Conservation (phyloP, 441 rosid species). For the Gossypium laxum region DNA sequence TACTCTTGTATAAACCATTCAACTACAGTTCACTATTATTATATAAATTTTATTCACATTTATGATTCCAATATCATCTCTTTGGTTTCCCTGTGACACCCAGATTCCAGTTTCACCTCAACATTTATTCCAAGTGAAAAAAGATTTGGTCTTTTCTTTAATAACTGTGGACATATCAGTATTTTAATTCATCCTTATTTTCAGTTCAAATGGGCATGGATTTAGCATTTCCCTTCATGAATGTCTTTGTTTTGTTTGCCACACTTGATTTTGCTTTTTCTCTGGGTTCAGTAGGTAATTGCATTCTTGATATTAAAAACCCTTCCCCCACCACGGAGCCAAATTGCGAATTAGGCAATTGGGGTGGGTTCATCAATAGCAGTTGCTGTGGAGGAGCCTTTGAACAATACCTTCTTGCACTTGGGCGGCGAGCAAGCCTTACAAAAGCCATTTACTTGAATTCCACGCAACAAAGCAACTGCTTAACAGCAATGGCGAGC, state of each 20-base stretch:
- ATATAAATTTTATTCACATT: background rate
- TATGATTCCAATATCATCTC: background rate
- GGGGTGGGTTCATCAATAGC: constrained; percentile 29
- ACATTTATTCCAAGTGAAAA: background rate
- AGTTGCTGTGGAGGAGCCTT: constrained; percentile 26
- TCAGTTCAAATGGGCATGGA: background rate
- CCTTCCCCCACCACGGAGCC: constrained; percentile 10
- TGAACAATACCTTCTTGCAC: constrained; percentile 30
- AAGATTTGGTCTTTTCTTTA: background rate
- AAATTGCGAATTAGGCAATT: constrained; percentile 17
- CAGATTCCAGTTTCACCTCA: background rate
- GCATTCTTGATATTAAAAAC: constrained; percentile 24
- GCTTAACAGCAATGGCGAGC: constrained; percentile 24
- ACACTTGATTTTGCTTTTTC: constrained; percentile 7
- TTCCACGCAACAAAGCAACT: constrained; percentile 27
- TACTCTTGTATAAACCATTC: background rate
- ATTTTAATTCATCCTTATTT: background rate
- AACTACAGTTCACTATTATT: background rate
- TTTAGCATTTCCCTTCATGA: background rate
- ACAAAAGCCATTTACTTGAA: constrained; percentile 32
- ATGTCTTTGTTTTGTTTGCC: constrained; percentile 8
- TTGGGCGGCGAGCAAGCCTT: constrained; percentile 28
- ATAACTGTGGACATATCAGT: background rate
- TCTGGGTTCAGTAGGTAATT: constrained; percentile 8
- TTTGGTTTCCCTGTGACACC: background rate